phyloP scores from a whole-genome alignment of 1,284 basidiomycete genomes.

The Filobasidium uniguttulatum region DNA sequence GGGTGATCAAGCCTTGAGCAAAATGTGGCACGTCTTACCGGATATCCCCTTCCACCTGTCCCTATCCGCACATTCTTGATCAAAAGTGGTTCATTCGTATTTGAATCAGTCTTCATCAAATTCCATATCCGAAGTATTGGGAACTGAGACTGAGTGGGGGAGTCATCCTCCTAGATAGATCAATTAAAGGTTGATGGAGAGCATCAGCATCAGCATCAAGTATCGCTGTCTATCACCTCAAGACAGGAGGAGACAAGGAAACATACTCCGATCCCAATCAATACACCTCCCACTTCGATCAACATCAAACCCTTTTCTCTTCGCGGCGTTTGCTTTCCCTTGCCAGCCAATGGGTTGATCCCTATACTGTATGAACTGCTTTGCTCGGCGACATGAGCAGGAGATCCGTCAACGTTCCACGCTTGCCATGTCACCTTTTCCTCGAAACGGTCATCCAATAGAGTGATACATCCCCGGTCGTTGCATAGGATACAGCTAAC shows the following conservation, averaged over 20 bases:
- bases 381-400: constrained; percentile 23
- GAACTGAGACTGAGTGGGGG: constrained; percentile 41
- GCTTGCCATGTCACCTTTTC: constrained; percentile 59
- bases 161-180: constrained; percentile 79
- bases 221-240: neutral
- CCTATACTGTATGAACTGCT: constrained; percentile 37
- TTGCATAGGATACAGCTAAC: constrained; percentile 18
- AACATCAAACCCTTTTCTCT: constrained; percentile 30
- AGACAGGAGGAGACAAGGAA: constrained; percentile 5
- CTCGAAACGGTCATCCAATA: constrained; percentile 59
- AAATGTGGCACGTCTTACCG: constrained; percentile 42
- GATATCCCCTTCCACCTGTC: constrained; percentile 61
- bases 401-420: constrained; percentile 45
- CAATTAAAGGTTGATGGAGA: too few relatives aligned
- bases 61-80: constrained; percentile 67
- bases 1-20: neutral
- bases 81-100: constrained; percentile 51
- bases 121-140: constrained; percentile 85
- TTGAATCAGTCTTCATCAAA: constrained; percentile 59
- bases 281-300: constrained; percentile 57
- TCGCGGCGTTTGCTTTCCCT: constrained; percentile 7
- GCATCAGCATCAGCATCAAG: too few relatives aligned
- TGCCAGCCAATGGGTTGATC: neutral
- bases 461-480: constrained; percentile 18
- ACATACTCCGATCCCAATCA: constrained; percentile 72